A percentile compares a stretch with the other conserved stretches of the same genome.
phyloP scores from a whole-genome alignment of 2,329 filamentous ascomycete genomes.

The Stromatinia cepivora region DNA sequence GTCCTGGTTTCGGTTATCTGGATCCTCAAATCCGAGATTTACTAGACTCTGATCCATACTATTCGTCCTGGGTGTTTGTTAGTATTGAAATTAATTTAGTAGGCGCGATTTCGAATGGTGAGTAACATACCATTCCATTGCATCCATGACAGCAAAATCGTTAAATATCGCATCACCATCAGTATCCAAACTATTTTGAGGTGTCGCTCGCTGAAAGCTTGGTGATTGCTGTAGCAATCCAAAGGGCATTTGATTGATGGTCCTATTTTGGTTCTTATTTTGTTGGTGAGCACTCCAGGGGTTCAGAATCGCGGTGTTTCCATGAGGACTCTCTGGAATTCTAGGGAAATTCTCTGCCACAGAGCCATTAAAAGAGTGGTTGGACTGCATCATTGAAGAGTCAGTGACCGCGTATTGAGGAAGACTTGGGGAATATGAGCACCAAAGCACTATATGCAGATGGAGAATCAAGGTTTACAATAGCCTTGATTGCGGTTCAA shows the following conservation, averaged over 20 bases:
- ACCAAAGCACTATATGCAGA: background rate
- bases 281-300: constrained; percentile 15
- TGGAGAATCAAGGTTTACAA: background rate
- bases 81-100: constrained; percentile 18
- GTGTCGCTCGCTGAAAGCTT: constrained; percentile 31
- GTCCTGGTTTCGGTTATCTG: constrained; percentile 41
- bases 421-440: background rate
- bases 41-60: constrained; percentile 41
- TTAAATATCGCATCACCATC: constrained; percentile 54
- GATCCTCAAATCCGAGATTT: constrained; percentile 42
- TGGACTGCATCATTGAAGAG: background rate
- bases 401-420: background rate
- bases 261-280: background rate
- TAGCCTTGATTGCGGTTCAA: background rate
- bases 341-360: background rate
- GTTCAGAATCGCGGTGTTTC: background rate
- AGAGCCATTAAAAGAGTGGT: constrained; percentile 19
- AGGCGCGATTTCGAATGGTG: background rate
- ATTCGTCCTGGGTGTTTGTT: constrained; percentile 34
- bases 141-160: constrained; percentile 57
- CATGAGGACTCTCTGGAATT: constrained; percentile 14
- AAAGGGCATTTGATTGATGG: constrained; percentile 9
- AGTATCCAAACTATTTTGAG: constrained; percentile 33
- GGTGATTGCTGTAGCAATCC: constrained; percentile 24
- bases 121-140: constrained; percentile 47